Evolutionary conservation across 192 early-diverging fungal genomes (phyloP).

Genomic region (Backusella liffmaniae): DNA sequence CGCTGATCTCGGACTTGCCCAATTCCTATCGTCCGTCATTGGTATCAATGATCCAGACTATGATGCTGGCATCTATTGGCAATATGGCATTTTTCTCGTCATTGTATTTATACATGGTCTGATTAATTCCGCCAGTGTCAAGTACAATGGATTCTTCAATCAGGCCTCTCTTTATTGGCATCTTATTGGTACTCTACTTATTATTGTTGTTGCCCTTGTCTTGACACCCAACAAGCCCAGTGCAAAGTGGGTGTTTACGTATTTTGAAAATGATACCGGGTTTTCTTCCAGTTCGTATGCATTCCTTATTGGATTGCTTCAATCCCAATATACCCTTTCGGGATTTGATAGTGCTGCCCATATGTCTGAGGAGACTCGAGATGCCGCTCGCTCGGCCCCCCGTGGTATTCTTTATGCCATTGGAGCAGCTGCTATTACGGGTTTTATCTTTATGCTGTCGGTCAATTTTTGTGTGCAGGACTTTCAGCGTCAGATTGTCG

Average conservation of each 20-base stretch:
- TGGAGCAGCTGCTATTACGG: slow-evolving; percentile 39
- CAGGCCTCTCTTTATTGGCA: slow-evolving; percentile 42
- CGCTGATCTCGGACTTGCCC: slow-evolving; percentile 48
- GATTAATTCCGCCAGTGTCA: slow-evolving; percentile 53
- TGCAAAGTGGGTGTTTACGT: slow-evolving; percentile 48
- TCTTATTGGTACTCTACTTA: slow-evolving; percentile 43
- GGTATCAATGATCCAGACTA: slow-evolving; percentile 28
- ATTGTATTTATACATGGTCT: slow-evolving; percentile 50
- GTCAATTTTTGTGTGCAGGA: slow-evolving; percentile 50
- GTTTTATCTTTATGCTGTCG: slow-evolving; percentile 50
- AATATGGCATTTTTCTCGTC: slow-evolving; percentile 51
- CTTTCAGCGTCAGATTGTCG: slow-evolving; percentile 44
- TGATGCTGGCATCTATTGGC: slow-evolving; percentile 39
- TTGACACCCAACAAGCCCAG: slow-evolving; percentile 45
- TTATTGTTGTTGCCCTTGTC: slow-evolving; percentile 45
- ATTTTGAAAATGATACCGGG: slow-evolving; percentile 55
- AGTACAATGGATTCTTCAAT: slow-evolving; percentile 53
- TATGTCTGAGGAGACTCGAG: slow-evolving; percentile 54
- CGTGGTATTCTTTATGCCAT: slow-evolving; percentile 51
- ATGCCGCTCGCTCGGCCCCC: slow-evolving; percentile 45
- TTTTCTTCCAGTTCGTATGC: slow-evolving; percentile 48
- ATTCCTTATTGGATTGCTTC: slow-evolving; percentile 50
- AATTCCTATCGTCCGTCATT: slow-evolving; percentile 46
- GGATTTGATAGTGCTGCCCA: slow-evolving; percentile 50
- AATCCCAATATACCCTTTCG: slow-evolving; percentile 57